A percentile compares a stretch with the other conserved stretches of the same genome.
These are phyloP conservation scores for Hygrocybe punicea DNA, from an alignment of 768 basidiomycete genomes.

Conservation along the genomic window DNA sequence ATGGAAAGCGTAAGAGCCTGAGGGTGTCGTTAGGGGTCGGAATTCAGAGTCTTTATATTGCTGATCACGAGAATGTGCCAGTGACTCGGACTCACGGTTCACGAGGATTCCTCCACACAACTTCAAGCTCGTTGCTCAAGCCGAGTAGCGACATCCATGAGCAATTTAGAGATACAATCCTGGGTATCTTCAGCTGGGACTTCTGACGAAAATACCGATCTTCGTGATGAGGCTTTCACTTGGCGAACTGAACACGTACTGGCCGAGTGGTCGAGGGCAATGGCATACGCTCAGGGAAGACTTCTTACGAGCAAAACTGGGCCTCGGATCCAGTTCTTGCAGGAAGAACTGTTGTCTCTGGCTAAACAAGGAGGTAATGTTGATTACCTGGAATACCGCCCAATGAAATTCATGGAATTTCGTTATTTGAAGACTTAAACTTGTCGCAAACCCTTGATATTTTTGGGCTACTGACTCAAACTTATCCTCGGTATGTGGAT, in stretches of 20 bases:
- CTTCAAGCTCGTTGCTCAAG: too few relatives aligned
- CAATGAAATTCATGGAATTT: slow-evolving; percentile 5
- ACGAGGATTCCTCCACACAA: too few relatives aligned
- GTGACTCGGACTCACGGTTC: too few relatives aligned
- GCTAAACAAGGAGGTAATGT: slow-evolving; percentile 56
- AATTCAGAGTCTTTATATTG: too few relatives aligned
- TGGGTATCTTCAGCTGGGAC: slow-evolving; percentile 47
- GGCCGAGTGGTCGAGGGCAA: slow-evolving; percentile 53
- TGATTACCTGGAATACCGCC: neutral
- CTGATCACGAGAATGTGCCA: too few relatives aligned
- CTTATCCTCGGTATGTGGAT: slow-evolving; percentile 79
- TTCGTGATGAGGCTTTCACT: slow-evolving; percentile 23
- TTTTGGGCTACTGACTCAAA: slow-evolving; percentile 68
- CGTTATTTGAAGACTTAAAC: slow-evolving; percentile 47
- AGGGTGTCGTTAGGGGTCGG: too few relatives aligned
- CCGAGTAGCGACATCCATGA: slow-evolving; percentile 29
- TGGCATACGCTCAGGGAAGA: slow-evolving; percentile 50
- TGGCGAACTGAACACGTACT: slow-evolving; percentile 57
- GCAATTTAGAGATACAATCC: slow-evolving; percentile 56
- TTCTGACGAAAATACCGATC: slow-evolving; percentile 28
- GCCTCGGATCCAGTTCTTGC: slow-evolving; percentile 53
- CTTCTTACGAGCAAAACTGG: slow-evolving; percentile 55
- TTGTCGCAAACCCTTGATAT: slow-evolving; percentile 64
- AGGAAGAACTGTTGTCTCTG: slow-evolving; percentile 57
- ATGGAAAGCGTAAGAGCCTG: too few relatives aligned